Evolutionary conservation across 768 basidiomycete genomes (phyloP), one percentile per base, ranked within the genome.

Genomic region (Boletus subparvulus): DNA sequence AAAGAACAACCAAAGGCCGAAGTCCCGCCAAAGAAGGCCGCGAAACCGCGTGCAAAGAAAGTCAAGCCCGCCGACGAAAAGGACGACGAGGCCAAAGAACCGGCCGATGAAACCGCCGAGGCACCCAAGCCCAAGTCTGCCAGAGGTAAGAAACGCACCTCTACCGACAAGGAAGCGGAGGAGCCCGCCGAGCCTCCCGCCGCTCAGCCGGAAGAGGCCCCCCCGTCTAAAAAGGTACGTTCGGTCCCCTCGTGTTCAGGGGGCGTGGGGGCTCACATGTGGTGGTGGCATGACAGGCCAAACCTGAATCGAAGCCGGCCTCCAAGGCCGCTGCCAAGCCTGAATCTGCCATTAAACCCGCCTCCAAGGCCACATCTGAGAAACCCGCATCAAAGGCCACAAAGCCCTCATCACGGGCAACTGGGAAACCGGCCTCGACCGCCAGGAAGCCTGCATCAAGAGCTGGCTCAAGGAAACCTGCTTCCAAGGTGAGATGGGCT

Each of bases 1-100:
- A 89, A 89, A 71, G 86, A 85, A 28, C 79, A 82, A 56, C 86
- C 85, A 52, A 87, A 85, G 70, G 68, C 74, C 2, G 84, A 74
- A 28, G 41, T 69, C 40, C 71, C 75, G 7, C 68, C 70, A 37
- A 88, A 86, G 81, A 88, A 85, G 69, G 73, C 82, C 44, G 77
- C 83, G 7, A 89, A 88, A 74, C 84, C 87, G 46, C 78, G 84
- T 62, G 73, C 77, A 41, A 77, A 73, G 70, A 80, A 80, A 64
- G 65, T 47, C 45, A 77, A 78, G 54, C 63, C 71, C 54, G 66
- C 65, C 50, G 69, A 69, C 40, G 69, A 66, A 33, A 83, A 82
- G 71, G 83, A 83, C 52, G 80, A 66, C 50, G 77, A 75, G 59
- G 77, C 7, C 19, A 73, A 78, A 33, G 72, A 77, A 44, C 64